Base-by-base conservation (phyloP, 768 basidiomycete species). In the Pisolithus sp. region DNA sequence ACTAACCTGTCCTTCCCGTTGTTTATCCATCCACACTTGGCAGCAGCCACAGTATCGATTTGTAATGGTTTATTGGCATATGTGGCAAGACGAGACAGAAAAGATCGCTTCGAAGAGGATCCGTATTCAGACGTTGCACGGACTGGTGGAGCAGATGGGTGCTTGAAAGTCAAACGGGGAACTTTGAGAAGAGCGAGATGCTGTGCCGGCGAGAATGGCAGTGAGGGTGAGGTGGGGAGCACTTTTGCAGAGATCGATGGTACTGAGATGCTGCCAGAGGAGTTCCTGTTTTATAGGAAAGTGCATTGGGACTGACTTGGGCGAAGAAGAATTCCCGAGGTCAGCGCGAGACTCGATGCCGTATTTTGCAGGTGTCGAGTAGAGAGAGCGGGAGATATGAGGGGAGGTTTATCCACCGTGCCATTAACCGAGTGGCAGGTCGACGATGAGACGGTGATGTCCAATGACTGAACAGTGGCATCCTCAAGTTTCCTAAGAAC, bases 1-100 rank as follows among this genome's bases (percentile, higher is more conserved):
- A 85, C 75, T n/a, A 91, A 67, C 45, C 89, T 75, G 52, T 91
- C 89, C 66, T 87, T 89, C 40, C 87, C 86, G 48, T 89, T 82
- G 54, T 92, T 92, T 20, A 77, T 71, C 89, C 89, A 93, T 2
- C 89, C 89, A 62, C 86, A 88, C 64, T 79, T 86, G 0, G 88
- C 75, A 3, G 89, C 89, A 17, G 89, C 82, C 13, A 90, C 86
- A 1, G 89, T 83, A 51, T 92, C 81, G 26, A 91, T 83, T 8
- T 74, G 71, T 0, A 78, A 50, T 0, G 89, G 87, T 63, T 91
- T 91, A 57, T 86, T 87, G 17, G 84, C 76, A 59, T 78, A 92
- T 1, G 89, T 89, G 1, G 80, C 71, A 2, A 93, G 78, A 40
- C 89, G 85, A 15, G 78, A 72, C 21, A 92, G 69, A 60, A 92